Percentiles rank a stretch among this genome's conserved stretches.
These are phyloP conservation scores for Solanum ossicruentum DNA, from an alignment of 257 asterid species.

Conservation along the genomic window DNA sequence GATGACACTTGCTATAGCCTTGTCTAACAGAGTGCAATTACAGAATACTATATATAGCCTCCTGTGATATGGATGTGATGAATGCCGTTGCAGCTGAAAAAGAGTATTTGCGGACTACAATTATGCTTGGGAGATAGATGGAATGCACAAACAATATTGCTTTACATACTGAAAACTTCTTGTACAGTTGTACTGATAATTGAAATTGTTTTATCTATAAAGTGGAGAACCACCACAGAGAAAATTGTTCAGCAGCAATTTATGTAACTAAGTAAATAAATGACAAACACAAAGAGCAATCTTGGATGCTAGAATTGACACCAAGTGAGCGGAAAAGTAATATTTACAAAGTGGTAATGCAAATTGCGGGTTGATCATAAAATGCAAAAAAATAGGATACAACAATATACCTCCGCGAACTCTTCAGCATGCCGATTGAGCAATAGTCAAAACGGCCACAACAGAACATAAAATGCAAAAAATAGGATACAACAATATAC, in stretches of 20 bases:
- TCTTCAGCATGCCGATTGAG: conserved; percentile 6
- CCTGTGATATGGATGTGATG: not conserved
- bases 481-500: conserved; percentile 13
- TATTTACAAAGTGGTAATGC: conserved; percentile 13
- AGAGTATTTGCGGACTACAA: not conserved
- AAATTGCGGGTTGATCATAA: not conserved
- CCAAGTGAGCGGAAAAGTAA: not conserved
- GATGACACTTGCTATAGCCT: not conserved
- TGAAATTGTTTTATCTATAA: not conserved
- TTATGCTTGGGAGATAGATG: not conserved
- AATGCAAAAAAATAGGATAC: conserved; percentile 7
- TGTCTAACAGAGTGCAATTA: not conserved
- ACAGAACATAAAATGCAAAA: not conserved
- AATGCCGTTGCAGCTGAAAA: not conserved
- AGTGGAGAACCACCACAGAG: not conserved
- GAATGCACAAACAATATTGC: not conserved
- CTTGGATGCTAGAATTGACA: not conserved
- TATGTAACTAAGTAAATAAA: not conserved
- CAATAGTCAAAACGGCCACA: conserved; percentile 4
- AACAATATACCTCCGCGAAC: conserved; percentile 15
- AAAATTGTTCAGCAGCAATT: not conserved
- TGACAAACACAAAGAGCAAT: not conserved
- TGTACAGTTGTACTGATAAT: not conserved
- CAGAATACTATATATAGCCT: not conserved
- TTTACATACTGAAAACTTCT: not conserved